Percentiles rank a stretch among this genome's conserved stretches.
These are phyloP conservation scores for Phyllosticta citribraziliensis DNA, from an alignment of 2,329 filamentous ascomycete genomes.

Conservation along the genomic window DNA sequence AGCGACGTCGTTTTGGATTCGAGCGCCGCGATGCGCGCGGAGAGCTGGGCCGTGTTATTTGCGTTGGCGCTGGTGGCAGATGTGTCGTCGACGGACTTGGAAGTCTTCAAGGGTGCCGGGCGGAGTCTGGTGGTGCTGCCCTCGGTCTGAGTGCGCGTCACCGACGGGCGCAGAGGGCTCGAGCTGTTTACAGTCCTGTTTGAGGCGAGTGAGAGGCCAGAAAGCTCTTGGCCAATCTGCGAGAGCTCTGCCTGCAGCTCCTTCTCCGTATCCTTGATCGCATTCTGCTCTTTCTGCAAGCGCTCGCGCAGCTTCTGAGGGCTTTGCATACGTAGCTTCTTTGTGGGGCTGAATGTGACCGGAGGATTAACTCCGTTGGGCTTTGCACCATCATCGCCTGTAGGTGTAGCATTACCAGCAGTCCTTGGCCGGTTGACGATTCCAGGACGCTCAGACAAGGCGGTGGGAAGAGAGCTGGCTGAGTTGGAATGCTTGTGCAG, in stretches of 20 bases:
- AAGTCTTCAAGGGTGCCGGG: constrained; percentile 8
- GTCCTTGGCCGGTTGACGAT: constrained; percentile 32
- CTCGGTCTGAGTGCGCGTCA: constrained; percentile 2
- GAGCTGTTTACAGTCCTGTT: not conserved
- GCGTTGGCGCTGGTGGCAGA: constrained; percentile 13
- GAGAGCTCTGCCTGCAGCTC: constrained; percentile 65
- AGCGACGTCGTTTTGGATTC: constrained; percentile 37
- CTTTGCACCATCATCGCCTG: constrained; percentile 7
- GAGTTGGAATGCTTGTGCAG: not conserved
- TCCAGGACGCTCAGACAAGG: constrained; percentile 2
- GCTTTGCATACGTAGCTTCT: constrained; percentile 43
- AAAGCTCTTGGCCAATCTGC: constrained; percentile 73
- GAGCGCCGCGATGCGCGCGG: constrained; percentile 52
- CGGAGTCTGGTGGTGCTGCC: constrained; percentile 7
- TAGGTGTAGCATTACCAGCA: constrained; percentile 7
- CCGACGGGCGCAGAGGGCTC: constrained; percentile 1
- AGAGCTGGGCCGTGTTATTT: constrained; percentile 34
- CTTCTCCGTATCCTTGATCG: constrained; percentile 54
- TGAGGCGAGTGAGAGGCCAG: constrained; percentile 27
- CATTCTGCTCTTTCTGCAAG: constrained; percentile 69
- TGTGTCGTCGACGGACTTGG: constrained; percentile 4
- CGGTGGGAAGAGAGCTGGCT: not conserved
- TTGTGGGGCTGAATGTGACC: constrained; percentile 3
- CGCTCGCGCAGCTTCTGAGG: constrained; percentile 67
- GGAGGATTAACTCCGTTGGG: constrained; percentile 13